Evolutionary conservation across 202 grass and related monocot genomes (phyloP), one percentile per base, ranked within the genome.

Genomic region (Zizania palustris): DNA sequence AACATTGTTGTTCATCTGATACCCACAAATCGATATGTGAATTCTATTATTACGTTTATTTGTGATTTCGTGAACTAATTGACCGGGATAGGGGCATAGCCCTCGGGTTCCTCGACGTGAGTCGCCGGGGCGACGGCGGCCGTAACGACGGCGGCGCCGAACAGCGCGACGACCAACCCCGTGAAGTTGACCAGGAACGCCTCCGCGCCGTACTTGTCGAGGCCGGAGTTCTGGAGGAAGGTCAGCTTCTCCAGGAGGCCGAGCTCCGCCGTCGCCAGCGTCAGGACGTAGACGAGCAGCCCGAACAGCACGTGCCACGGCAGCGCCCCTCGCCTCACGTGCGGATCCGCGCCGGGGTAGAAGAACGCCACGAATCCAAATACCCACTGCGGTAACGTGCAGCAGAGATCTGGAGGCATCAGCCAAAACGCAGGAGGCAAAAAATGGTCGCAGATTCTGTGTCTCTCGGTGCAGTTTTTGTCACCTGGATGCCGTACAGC

Each of bases 211-310:
- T 84, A 89, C 86, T 87, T 93, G 57, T 38, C 65, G 56, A 97
- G 57, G 9, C 84, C 88, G 5, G 15, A 33, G 67, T 39, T 86
- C 85, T 93, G 64, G 14, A 93, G 86, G 78, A 93, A 91, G 11
- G 94, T 97, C 44, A 93, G 81, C 81, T 97, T 97, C 90, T 97
- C 91, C 49, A 93, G 76, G 58, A 93, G 82, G 16, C 93, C 93
- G 56, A 93, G 76, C 82, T 91, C 63, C 19, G 91, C 79, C 4
- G 75, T 93, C 4, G 61, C 88, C 63, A 97, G 79, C 51, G 88
- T 86, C 67, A 97, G 76, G 3, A 84, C 21, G 82, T 93, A 97
- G 19, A 91, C 88, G 61, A 85, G 86, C 73, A 93, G 64, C 33
- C 91, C 91, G 50, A 91, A 86, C 38, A 90, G 62, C 9, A 46